These are phyloP conservation scores for Neostapfia colusana DNA, from an alignment of 176 grass and related monocot species.

Conservation along the genomic window DNA sequence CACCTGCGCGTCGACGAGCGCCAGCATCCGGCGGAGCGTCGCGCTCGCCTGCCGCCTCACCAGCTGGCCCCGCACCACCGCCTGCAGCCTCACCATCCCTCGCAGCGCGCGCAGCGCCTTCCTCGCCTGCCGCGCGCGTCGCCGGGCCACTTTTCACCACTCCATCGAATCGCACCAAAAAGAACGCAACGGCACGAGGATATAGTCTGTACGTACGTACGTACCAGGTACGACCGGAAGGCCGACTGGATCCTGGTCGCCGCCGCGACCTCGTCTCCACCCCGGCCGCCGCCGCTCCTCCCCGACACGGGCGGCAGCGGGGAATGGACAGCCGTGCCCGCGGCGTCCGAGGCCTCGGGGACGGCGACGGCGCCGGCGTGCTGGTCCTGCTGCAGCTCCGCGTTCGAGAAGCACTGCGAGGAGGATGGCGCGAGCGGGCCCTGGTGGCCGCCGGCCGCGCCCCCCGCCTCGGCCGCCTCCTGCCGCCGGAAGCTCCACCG, in stretches of 20 bases:
- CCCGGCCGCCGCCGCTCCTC: background rate
- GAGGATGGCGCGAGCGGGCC: conserved; percentile 32
- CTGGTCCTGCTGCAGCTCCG: conserved; percentile 37
- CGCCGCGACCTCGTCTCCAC: background rate
- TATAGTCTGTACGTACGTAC: too few relatives aligned
- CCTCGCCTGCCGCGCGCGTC: conserved; percentile 51
- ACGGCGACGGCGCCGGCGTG: background rate
- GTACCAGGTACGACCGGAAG: conserved; percentile 68
- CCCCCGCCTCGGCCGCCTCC: background rate
- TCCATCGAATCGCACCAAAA: background rate
- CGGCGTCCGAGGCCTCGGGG: background rate
- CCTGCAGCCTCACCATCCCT: conserved; percentile 74
- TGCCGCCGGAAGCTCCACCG: conserved; percentile 73
- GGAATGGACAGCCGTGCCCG: background rate
- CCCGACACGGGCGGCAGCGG: background rate
- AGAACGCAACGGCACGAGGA: background rate
- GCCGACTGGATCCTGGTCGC: conserved; percentile 63
- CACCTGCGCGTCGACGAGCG: conserved; percentile 58
- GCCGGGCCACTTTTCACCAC: background rate
- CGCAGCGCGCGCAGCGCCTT: conserved; percentile 69
- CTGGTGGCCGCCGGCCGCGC: too few relatives aligned
- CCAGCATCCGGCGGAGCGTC: conserved; percentile 71
- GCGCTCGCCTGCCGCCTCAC: conserved; percentile 59
- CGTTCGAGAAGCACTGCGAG: conserved; percentile 51
- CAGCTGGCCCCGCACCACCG: conserved; percentile 65